Evolutionary conservation across 1,284 basidiomycete species (phyloP), one percentile per base, ranked within the genome.

Genomic region (Apiotrichum gracile): DNA sequence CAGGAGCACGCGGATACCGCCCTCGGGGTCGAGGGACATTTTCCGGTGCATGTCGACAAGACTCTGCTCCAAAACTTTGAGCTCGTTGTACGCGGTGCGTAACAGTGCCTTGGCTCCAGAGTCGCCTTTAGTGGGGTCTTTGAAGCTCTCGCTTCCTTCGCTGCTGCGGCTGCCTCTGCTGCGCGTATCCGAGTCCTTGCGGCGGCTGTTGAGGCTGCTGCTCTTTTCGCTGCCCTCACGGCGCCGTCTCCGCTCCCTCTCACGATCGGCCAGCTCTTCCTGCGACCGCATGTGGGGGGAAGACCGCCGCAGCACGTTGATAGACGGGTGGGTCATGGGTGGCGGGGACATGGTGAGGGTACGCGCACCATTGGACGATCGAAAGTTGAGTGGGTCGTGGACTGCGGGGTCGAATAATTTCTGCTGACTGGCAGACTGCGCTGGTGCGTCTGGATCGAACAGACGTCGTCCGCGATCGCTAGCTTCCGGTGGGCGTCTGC

Each of bases 361-460:
- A 29, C 10, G 29, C n/a, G 12, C 26, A 9, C 29, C 31, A 17
- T 45, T 45, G 9, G 27, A 10, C 9, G 26, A 22, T 14, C 21
- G 29, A 27, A 57, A 43, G n/a, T 37, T 43, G 22, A 68, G 67
- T 0, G 79, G 79, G 62, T 81, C 79, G 58, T 81, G 78, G 21
- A 74, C 63, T 14, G 75, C 60, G 2, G 79, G 79, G 55, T 81
- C 79, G 53, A 81, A 81, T 1, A 81, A 68, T 50, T 74, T 71
- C 22, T 35, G 31, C 10, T 5, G 13, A 3, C 33, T 17, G 14
- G 19, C 5, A 16, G 41, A 27, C 1, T 59, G 44, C 21, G 42
- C 46, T 12, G 54, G 53, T 16, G 38, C 51, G 47, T 57, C 51
- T 14, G 38, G 51, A 41, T 37, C 57, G 46, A 37, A 52, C 25